phyloP scores from a whole-genome alignment of 306 rosid species.

The Quercus bicolor region DNA sequence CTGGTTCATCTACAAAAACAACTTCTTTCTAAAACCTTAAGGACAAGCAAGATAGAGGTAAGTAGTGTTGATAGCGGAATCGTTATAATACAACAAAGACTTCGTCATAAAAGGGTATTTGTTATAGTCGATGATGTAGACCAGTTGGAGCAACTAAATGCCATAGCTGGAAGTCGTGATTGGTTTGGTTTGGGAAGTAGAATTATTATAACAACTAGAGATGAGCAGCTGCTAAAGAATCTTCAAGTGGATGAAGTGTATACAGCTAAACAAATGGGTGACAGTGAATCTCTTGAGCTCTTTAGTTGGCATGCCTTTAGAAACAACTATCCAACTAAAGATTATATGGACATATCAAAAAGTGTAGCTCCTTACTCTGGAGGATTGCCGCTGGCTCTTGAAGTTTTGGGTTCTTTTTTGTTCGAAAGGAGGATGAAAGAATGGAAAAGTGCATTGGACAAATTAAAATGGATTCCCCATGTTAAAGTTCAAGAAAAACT shows the following conservation, averaged over 20 bases:
- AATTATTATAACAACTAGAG: slow-evolving; percentile 1
- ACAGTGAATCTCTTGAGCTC: background rate
- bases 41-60: background rate
- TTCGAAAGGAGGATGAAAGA: background rate
- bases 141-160: background rate
- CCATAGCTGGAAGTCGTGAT: background rate
- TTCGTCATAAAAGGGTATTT: background rate
- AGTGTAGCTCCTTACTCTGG: too few relatives aligned
- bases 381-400: background rate
- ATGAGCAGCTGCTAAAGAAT: background rate
- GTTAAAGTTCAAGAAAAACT: background rate
- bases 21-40: background rate
- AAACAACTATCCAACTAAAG: background rate
- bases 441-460: background rate
- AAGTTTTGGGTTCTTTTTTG: background rate
- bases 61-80: background rate
- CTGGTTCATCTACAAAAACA: background rate
- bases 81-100: background rate
- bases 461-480: background rate
- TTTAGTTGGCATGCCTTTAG: background rate
- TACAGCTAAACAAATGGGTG: background rate
- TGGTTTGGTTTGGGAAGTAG: slow-evolving; percentile 3
- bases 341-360: background rate
- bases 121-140: background rate
- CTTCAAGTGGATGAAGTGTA: background rate